Percentiles rank a stretch among this genome's conserved stretches.
Conservation (phyloP, 192 early-diverging fungal genomes). For the Gonapodya sp. region DNA sequence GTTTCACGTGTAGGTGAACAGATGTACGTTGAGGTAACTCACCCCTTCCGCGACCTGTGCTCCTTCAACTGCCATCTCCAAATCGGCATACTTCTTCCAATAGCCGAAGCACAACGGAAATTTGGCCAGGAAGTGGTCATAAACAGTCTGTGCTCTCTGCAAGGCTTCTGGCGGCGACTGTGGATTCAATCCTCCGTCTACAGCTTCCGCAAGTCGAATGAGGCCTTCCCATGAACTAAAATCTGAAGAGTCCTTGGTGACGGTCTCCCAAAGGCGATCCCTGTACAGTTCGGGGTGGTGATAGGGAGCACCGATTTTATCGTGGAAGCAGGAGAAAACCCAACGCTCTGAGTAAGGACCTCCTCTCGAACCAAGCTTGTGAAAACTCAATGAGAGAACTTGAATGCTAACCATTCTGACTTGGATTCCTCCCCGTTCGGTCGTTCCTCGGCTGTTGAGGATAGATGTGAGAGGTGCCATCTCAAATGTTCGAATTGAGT, state of each 20-base stretch:
- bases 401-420: not conserved
- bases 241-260: conserved; percentile 48
- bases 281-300: too few relatives aligned
- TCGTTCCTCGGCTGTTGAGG: not conserved
- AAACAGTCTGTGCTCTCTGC: conserved; percentile 38
- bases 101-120: conserved; percentile 72
- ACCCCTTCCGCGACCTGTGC: conserved; percentile 43
- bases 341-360: not conserved
- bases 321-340: not conserved
- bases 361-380: not conserved
- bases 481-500: too few relatives aligned
- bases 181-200: conserved; percentile 37
- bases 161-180: conserved; percentile 35
- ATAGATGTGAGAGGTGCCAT: not conserved
- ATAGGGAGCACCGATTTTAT: not conserved
- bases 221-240: conserved; percentile 63
- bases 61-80: conserved; percentile 41
- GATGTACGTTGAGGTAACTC: not conserved
- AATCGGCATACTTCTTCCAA: conserved; percentile 70
- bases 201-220: conserved; percentile 43
- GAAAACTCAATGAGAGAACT: not conserved
- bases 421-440: not conserved
- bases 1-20: not conserved
- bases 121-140: conserved; percentile 55
- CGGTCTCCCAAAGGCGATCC: conserved; percentile 45